Evolutionary conservation across 306 rosid species (phyloP).

Genomic region (Psophocarpus tetragonolobus): DNA sequence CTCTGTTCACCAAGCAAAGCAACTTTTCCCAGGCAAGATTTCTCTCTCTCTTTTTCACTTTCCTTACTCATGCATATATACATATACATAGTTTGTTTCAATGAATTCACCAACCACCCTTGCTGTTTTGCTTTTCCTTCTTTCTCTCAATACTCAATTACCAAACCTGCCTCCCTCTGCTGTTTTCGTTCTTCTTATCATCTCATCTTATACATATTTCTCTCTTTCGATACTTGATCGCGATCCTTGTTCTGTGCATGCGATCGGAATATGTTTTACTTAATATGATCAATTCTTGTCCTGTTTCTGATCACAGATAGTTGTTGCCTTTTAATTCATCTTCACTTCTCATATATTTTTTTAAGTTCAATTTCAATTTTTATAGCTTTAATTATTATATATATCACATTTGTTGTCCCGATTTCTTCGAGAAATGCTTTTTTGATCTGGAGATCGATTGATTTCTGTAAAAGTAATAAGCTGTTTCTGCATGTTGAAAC

Average conservation of each 20-base stretch:
- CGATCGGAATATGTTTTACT: conserved; percentile 21
- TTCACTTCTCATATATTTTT: background rate
- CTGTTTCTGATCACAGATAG: conserved; percentile 11
- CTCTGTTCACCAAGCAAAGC: conserved; percentile 26
- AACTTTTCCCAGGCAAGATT: conserved; percentile 52
- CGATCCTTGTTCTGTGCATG: conserved; percentile 4
- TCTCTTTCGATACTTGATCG: conserved; percentile 15
- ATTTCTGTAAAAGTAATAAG: conserved; percentile 15
- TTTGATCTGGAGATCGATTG: conserved; percentile 39
- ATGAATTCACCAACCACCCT: background rate
- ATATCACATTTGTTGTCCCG: background rate
- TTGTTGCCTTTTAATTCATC: background rate
- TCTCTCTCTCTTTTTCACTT: background rate
- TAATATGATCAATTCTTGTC: background rate
- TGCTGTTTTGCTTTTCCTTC: background rate
- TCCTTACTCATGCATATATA: background rate
- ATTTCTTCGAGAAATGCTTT: background rate
- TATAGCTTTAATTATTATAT: background rate
- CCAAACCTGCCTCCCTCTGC: conserved; percentile 5
- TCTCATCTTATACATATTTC: background rate
- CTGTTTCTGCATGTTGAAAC: conserved; percentile 27
- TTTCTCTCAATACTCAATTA: background rate
- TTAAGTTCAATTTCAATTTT: conserved; percentile 2
- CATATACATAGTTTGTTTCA: background rate
- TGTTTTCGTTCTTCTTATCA: conserved; percentile 16